phyloP scores from a whole-genome alignment of 306 rosid genomes.

The Fragaria vesca region DNA sequence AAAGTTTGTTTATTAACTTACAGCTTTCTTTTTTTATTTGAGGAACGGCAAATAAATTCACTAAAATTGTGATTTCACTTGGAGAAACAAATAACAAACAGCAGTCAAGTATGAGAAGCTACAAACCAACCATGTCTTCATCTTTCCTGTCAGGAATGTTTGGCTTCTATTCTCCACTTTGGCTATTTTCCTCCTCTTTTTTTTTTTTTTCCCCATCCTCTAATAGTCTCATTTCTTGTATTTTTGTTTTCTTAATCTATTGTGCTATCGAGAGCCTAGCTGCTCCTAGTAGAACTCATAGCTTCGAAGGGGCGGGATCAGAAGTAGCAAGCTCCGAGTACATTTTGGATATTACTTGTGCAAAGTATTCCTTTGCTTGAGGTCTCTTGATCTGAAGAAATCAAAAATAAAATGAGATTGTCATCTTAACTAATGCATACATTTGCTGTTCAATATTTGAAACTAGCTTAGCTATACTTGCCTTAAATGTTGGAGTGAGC shows the following conservation, averaged over 20 bases:
- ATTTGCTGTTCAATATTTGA: slow-evolving; percentile 1
- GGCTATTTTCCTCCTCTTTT: not conserved
- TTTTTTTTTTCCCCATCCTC: not conserved
- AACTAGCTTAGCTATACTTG: slow-evolving; percentile 28
- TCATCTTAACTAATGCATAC: not conserved
- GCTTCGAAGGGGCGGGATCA: slow-evolving; percentile 48
- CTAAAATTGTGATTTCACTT: not conserved
- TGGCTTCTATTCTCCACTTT: not conserved
- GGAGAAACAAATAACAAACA: not conserved
- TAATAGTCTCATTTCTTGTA: not conserved
- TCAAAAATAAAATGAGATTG: slow-evolving; percentile 10
- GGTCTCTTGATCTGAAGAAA: slow-evolving; percentile 77
- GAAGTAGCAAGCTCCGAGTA: slow-evolving; percentile 61
- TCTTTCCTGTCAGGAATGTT: not conserved
- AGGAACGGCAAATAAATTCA: not conserved
- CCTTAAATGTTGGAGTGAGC: slow-evolving; percentile 95
- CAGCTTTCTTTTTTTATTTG: not conserved
- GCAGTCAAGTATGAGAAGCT: not conserved
- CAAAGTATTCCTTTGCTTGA: slow-evolving; percentile 82
- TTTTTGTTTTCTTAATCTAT: not conserved
- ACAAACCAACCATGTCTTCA: not conserved
- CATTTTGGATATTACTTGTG: slow-evolving; percentile 67
- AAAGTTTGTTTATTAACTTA: not conserved
- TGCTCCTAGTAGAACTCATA: slow-evolving; percentile 16
- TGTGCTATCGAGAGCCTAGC: not conserved